Conservation (phyloP, 2,329 filamentous ascomycete species). For the Berkeleyomyces basicola region DNA sequence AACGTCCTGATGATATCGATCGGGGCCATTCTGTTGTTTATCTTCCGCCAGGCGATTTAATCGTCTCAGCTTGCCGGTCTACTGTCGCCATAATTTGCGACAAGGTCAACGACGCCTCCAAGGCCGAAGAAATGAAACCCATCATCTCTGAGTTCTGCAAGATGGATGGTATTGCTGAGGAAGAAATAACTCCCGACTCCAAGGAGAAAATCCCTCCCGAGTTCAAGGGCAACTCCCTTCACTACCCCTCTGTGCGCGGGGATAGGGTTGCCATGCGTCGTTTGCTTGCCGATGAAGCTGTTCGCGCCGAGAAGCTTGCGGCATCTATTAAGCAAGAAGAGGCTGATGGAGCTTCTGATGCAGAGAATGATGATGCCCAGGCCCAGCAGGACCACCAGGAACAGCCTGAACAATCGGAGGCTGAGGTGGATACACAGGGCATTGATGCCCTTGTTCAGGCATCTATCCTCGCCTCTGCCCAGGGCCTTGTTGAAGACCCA, state of each 20-base stretch:
- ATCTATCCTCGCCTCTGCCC: conserved; percentile 7
- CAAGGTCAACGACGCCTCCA: conserved; percentile 21
- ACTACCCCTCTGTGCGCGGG: conserved; percentile 1
- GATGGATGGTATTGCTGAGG: conserved; percentile 17
- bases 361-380: background rate
- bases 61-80: conserved; percentile 32
- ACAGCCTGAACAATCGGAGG: background rate
- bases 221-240: conserved; percentile 11
- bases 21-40: conserved; percentile 33
- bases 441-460: conserved; percentile 8
- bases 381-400: conserved; percentile 9
- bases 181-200: conserved; percentile 10
- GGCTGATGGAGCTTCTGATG: background rate
- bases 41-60: conserved; percentile 29
- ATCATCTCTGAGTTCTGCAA: conserved; percentile 25
- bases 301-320: conserved; percentile 1
- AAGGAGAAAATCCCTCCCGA: conserved; percentile 20
- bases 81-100: conserved; percentile 23
- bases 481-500: conserved; percentile 7
- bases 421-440: background rate
- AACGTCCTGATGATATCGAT: conserved; percentile 19
- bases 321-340: background rate
- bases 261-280: conserved; percentile 8
- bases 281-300: conserved; percentile 5
- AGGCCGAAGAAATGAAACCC: conserved; percentile 22